Conservation (phyloP, 2,329 filamentous ascomycete genomes). For the Phialophora expanda region DNA sequence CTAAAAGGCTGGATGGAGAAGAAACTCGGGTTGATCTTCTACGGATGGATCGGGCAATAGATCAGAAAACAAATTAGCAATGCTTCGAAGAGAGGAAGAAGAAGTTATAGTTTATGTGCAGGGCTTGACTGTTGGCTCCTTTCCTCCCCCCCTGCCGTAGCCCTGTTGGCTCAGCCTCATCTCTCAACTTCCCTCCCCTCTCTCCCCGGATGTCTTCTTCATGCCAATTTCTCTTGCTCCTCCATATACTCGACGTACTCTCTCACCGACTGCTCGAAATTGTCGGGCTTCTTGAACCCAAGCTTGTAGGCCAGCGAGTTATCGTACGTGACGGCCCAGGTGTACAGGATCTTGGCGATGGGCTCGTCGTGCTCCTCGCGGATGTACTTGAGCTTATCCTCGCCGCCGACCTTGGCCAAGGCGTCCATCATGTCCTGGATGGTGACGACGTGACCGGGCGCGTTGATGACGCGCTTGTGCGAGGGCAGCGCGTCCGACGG, state of each 20-base stretch:
- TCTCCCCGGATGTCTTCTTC: too few relatives aligned
- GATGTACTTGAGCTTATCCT: slow-evolving; percentile 57
- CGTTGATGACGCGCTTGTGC: slow-evolving; percentile 60
- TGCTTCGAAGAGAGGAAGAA: neutral
- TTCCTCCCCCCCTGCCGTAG: too few relatives aligned
- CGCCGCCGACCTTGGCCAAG: slow-evolving; percentile 60
- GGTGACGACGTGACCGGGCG: slow-evolving; percentile 60
- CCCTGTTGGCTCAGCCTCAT: neutral
- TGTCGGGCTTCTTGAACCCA: slow-evolving; percentile 59
- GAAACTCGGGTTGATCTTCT: neutral
- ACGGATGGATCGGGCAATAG: neutral
- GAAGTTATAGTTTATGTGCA: neutral
- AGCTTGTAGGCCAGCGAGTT: slow-evolving; percentile 57
- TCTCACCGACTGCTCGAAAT: slow-evolving; percentile 61
- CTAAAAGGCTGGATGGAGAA: neutral
- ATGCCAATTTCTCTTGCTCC: slow-evolving; percentile 32
- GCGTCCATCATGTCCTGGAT: slow-evolving; percentile 64
- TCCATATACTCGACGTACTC: slow-evolving; percentile 57
- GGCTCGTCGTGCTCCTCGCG: slow-evolving; percentile 58
- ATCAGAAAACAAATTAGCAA: neutral
- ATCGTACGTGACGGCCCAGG: slow-evolving; percentile 63
- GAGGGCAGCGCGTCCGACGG: slow-evolving; percentile 48
- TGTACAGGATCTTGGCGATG: slow-evolving; percentile 60
- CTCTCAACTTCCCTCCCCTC: neutral
- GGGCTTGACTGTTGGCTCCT: too few relatives aligned